A percentile compares a stretch with the other conserved stretches of the same genome.
These are phyloP conservation scores for Fusarium mangiferae DNA, from an alignment of 2,329 filamentous ascomycete species.

Conservation along the genomic window DNA sequence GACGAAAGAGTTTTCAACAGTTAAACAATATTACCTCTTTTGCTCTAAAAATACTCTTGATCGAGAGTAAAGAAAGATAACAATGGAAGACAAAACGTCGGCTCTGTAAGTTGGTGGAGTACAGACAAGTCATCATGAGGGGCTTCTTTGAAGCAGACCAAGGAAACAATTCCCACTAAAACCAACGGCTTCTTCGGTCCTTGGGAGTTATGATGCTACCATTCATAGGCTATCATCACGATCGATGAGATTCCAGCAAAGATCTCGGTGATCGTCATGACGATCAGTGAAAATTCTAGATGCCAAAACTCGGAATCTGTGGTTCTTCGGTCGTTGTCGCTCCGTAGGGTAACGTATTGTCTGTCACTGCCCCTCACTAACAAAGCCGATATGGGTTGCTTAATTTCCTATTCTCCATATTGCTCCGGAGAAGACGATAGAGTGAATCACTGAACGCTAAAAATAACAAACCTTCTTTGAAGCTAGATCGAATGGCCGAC, in stretches of 20 bases:
- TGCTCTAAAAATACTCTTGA: background rate
- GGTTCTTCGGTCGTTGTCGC: background rate
- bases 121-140: background rate
- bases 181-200: background rate
- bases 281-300: slow-evolving; percentile 1
- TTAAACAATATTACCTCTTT: background rate
- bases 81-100: background rate
- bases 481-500: background rate
- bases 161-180: background rate
- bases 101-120: background rate
- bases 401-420: slow-evolving; percentile 12
- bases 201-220: background rate
- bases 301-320: slow-evolving; percentile 4
- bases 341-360: background rate
- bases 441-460: slow-evolving; percentile 2
- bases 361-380: background rate
- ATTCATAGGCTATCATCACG: background rate
- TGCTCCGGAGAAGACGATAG: background rate
- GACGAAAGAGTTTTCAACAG: too few relatives aligned
- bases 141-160: background rate
- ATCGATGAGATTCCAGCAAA: slow-evolving; percentile 22
- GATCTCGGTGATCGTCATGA: background rate
- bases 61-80: background rate
- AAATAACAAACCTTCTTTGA: slow-evolving; percentile 17
- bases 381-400: background rate